Base-by-base conservation (phyloP, 495 filamentous ascomycete species). In the Penicillium dipodomyicola region DNA sequence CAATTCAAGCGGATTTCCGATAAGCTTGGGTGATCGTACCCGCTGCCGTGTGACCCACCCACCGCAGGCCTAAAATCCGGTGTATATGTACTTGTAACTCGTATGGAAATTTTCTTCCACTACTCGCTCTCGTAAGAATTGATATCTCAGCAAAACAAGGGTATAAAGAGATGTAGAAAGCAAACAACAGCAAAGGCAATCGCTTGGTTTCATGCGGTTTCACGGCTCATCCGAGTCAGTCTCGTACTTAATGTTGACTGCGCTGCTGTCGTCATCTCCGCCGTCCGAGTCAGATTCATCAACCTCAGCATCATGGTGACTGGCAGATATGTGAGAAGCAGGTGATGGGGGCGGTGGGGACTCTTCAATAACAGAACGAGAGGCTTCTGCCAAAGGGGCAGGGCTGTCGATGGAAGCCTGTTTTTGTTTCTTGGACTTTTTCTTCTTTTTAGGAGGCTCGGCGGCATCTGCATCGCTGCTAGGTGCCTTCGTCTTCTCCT, bases 401-500 rank as follows among this genome's bases (percentile, higher is more conserved):
- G 48, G n/a, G 39, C n/a, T 32, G 39, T 23, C 25, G 25, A 12
- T 23, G 3, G 27, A 32, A 43, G 2, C 25, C 20, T 42, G 27
- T 4, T 48, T 40, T n/a, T 48, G 23, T 23, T 55, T 47, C 43
- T 56, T 49, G 19, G 51, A n/a, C 23, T 9, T 15, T 19, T 50
- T 44, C n/a, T n/a, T 33, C 8, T 52, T 29, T 12, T 52, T 29
- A 1, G 33, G 12, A 4, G 23, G n/a, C 15, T 27, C 33, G 6
- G 17, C 7, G 12, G 11, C 30, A 12, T 54, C 30, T 0, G 22
- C 42, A n/a, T 52, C 35, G 10, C 35, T 52, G 15, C 15, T 19
- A 39, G 37, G 23, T 29, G 47, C 22, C 35, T 51, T 40, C 49
- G 48, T 60, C 52, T 56, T 56, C 19, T 46, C 54, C n/a, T 59